Percentiles rank a stretch among this genome's conserved stretches.
These are phyloP conservation scores for Royoungia palumana DNA, from an alignment of 768 basidiomycete species.

Conservation along the genomic window DNA sequence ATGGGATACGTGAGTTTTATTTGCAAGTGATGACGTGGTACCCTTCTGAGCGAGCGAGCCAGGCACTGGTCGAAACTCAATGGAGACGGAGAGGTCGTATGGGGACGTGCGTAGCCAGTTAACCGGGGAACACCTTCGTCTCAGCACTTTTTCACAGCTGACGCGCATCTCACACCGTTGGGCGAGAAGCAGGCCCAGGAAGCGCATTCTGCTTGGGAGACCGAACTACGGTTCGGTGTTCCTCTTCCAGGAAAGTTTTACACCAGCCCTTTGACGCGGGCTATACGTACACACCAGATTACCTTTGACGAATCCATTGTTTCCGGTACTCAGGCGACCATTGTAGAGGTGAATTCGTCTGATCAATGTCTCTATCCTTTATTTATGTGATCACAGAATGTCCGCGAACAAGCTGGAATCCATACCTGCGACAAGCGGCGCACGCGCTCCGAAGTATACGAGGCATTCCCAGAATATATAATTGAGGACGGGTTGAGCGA, in stretches of 20 bases:
- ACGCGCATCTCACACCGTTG: conserved; percentile 53
- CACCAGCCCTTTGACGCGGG: conserved; percentile 56
- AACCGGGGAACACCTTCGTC: conserved; percentile 7
- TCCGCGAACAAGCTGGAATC: conserved; percentile 59
- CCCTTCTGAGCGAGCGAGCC: neutral
- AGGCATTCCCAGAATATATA: conserved; percentile 37
- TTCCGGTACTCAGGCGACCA: conserved; percentile 26
- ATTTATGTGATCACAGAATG: conserved; percentile 41
- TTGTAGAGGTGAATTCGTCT: conserved; percentile 50
- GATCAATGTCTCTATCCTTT: neutral
- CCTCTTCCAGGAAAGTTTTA: conserved; percentile 21
- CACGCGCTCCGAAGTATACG: conserved; percentile 44
- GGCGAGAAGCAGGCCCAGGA: conserved; percentile 55
- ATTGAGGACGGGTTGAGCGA: conserved; percentile 61
- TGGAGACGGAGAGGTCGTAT: conserved; percentile 61
- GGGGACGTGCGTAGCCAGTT: conserved; percentile 58
- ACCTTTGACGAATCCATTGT: conserved; percentile 44
- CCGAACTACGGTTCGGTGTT: conserved; percentile 11
- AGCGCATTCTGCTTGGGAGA: conserved; percentile 15
- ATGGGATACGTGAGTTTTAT: conserved; percentile 55
- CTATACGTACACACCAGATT: conserved; percentile 52
- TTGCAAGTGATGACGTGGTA: neutral
- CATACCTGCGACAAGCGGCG: conserved; percentile 72
- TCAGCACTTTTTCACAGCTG: conserved; percentile 7
- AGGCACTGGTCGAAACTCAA: conserved; percentile 64